A percentile compares a stretch with the other conserved stretches of the same genome.
Conservation (phyloP, 129 eudicot genomes). For the Flaveria linearis region DNA sequence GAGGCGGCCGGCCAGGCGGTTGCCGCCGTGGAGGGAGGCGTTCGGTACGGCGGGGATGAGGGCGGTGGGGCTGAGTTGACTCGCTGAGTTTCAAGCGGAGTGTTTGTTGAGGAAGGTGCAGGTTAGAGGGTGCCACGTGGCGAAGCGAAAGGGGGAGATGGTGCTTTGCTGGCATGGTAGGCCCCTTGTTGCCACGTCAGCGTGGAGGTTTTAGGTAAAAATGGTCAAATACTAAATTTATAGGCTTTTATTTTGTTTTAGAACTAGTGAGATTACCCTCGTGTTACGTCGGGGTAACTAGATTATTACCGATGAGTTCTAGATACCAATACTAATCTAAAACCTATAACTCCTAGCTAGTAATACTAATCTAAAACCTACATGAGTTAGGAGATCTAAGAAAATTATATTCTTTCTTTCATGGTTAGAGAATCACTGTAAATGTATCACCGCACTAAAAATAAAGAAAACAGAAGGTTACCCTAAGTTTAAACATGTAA, state of each 20-base stretch:
- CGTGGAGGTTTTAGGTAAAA: slow-evolving; percentile 61
- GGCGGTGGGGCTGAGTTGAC: slow-evolving; percentile 78
- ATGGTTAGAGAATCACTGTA: too few relatives aligned
- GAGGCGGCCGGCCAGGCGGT: slow-evolving; percentile 70
- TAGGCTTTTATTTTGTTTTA: slow-evolving; percentile 16
- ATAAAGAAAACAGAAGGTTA: too few relatives aligned
- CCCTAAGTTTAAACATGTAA: too few relatives aligned
- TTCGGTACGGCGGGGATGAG: slow-evolving; percentile 62
- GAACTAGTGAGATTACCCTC: too few relatives aligned
- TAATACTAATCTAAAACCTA: too few relatives aligned
- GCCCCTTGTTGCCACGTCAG: slow-evolving; percentile 89
- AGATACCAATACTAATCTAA: too few relatives aligned
- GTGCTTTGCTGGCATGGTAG: slow-evolving; percentile 97
- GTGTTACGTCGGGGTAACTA: too few relatives aligned
- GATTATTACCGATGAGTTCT: too few relatives aligned
- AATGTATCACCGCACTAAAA: too few relatives aligned
- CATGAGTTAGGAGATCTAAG: too few relatives aligned
- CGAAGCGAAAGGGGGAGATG: slow-evolving; percentile 82
- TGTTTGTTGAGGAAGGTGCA: slow-evolving; percentile 77
- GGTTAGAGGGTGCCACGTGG: slow-evolving; percentile 94
- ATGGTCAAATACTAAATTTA: slow-evolving; percentile 9
- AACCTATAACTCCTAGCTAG: too few relatives aligned
- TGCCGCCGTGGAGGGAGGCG: slow-evolving; percentile 80
- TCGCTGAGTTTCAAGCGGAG: slow-evolving; percentile 94
- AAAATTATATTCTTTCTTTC: too few relatives aligned